Base-by-base conservation (phyloP, 1,139 yeast genomes). In the Taphrina flavorubra region DNA sequence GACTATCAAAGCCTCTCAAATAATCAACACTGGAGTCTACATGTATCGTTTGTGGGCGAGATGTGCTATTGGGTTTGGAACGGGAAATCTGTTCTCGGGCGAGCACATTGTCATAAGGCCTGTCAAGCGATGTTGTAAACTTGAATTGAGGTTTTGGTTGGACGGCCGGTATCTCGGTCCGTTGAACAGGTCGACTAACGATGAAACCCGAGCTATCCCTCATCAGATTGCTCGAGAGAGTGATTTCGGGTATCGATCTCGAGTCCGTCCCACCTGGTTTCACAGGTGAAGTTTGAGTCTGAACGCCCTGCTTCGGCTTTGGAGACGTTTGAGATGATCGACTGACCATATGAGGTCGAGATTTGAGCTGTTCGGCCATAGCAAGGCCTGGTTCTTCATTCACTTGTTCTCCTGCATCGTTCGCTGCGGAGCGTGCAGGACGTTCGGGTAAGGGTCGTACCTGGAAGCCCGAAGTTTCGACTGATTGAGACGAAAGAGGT, bases 21-120 rank as follows among this genome's bases (percentile, higher is more conserved):
- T 88, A 90, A 68, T 87, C 90, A 60, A 85, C 79, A 69, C 82
- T 83, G 61, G 83, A 82, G 73, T 82, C 81, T 62, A 81, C 80
- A 68, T 79, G 79, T 62, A 77, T 70, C 76, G 77, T 71, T 76
- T 74, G 46, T 73, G 78, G 51, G 73, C 74, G 68, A 73, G 77
- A 60, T 70, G 77, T 37, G 69, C 71, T 60, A 55, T 51, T 16
- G 10, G 68, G 51, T 34, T 16, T 49, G 13, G 70, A 49, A 16
- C 56, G 60, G 18, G 69, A 20, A 37, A 56, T 42, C 18, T 42
- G 25, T 34, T 61, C 71, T 16, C 31, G 47, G 11, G 40, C 70
- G 34, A 68, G 60, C 49, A 20, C 36, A 40, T 46, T 58, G 51
- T 58, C 53, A n/a, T 10, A 18, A 6, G 62, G 39, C 16, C 53